Evolutionary conservation across 768 basidiomycete species (phyloP), one percentile per base, ranked within the genome.

Genomic region (Dentipellis fragilis): DNA sequence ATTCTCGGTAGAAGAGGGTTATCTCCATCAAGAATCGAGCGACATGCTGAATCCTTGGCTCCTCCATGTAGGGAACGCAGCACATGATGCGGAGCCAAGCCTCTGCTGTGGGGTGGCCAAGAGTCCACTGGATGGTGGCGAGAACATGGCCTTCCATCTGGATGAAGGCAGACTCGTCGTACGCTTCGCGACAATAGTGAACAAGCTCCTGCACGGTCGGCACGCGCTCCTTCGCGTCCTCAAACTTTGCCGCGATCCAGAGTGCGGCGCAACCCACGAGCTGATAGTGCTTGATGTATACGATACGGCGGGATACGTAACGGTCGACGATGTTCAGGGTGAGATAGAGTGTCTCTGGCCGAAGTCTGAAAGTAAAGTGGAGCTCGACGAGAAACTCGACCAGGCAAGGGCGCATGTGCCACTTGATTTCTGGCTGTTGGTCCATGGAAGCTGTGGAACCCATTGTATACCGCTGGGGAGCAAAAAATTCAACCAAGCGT

Each of bases 61-160:
- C 93, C 69, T 97, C 96, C 58, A 82, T 67, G 66, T 73, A 76
- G 36, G 86, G 78, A 52, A 82, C 85, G 63, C 83, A 85, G 66
- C 87, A 89, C 71, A 87, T 80, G 40, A 87, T 73, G 54, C 96
- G 81, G 22, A 99, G 80, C 96, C 96, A 99, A 17, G 93, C 89
- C 71, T 99, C 96, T 7, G 96, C 93, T 1, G 96, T 96, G 12
- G 96, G 96, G 67, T 98, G 95, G 9, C 96, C 96, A 51, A 98
- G 79, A 39, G 82, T 83, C 96, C 96, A 99, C 62, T 93, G 87
- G 63, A 98, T 95, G 16, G 96, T 99, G 17, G 87, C 83, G 40
- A 99, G 80, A 52, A 99, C 90, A 66, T 99, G 96, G 4, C 89
- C 88, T 69, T 99, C 96, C 96, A 99, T 97, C 72, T 99, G 96